Conservation (phyloP, 1,139 yeast species). For the Debaryomyces sp. region DNA sequence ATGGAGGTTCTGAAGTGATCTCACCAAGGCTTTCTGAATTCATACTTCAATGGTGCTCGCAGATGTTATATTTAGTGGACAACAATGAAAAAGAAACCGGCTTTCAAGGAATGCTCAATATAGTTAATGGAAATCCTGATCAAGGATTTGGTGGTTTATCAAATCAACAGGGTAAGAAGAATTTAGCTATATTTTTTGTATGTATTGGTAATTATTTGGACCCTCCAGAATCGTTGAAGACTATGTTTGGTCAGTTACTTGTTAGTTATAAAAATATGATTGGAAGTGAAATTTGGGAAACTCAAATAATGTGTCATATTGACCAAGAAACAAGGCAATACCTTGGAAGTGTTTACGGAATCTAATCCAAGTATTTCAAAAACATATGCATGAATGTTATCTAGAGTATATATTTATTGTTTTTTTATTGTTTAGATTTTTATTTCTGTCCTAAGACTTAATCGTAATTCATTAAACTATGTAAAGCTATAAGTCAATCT, state of each 20-base stretch:
- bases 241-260: constrained; percentile 47
- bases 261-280: constrained; percentile 50
- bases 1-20: constrained; percentile 57
- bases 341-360: constrained; percentile 26
- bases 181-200: constrained; percentile 59
- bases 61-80: constrained; percentile 65
- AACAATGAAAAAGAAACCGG: constrained; percentile 83
- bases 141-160: constrained; percentile 55
- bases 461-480: constrained; percentile 3
- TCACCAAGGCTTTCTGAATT: constrained; percentile 61
- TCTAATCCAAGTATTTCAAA: constrained; percentile 12
- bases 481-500: not conserved
- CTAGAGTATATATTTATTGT: constrained; percentile 5
- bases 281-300: constrained; percentile 44
- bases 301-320: constrained; percentile 33
- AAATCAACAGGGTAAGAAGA: constrained; percentile 47
- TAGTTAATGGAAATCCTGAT: constrained; percentile 66
- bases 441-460: not conserved
- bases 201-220: constrained; percentile 64
- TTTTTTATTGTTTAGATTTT: constrained; percentile 3
- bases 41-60: constrained; percentile 66
- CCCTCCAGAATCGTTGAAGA: constrained; percentile 50
- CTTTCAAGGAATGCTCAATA: constrained; percentile 73
- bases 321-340: constrained; percentile 33
- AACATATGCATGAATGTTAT: constrained; percentile 4